Evolutionary conservation across 1,139 yeast species (phyloP), one percentile per base, ranked within the genome.

Genomic region (Yamadazyma atlantica): DNA sequence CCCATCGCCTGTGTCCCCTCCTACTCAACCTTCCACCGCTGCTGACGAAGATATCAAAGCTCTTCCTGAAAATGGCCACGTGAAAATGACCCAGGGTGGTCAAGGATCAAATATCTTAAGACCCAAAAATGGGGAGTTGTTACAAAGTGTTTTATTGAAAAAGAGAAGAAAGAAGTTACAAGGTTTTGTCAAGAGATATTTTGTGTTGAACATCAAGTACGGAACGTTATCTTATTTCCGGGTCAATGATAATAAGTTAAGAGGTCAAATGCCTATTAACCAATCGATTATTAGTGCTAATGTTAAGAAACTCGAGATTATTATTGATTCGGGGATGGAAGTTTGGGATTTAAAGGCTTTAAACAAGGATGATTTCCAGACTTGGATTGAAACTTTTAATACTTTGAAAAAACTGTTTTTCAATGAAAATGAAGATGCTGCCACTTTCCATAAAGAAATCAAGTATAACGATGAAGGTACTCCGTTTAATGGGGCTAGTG

Each of bases 281-380:
- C 75, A 85, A 34, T 81, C 95, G 8, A 86, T 85, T 18, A 80
- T 92, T 3, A 80, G 94, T 41, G 97, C 95, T 2, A 82, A 84
- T 50, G 72, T 80, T 22, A 75, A 76, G 38, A 77, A 78, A 19
- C 66, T 79, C 36, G 85, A 85, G 50, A 80, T 92, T 34, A 82
- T 85, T 37, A 75, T 92, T 45, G 97, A 92, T 58, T 88, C 97
- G 0, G 98, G 98, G 2, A 83, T 92, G 82, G 98, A 92, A 57
- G 81, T 87, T 12, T 92, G 98, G 98, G 81, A 80, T 35, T 68
- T 92, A 46, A 85, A 85, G 51, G 87, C 97, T 0, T 64, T 74
- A 32, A 79, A 74, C 39, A 61, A 61, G 12, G 68, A 71, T 4
- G 92, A 86, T 48, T 92, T 89, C 71, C 74, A 78, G 32, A 72